phyloP scores from a whole-genome alignment of 2,329 filamentous ascomycete species.

The Myriosclerotinia scirpicola region DNA sequence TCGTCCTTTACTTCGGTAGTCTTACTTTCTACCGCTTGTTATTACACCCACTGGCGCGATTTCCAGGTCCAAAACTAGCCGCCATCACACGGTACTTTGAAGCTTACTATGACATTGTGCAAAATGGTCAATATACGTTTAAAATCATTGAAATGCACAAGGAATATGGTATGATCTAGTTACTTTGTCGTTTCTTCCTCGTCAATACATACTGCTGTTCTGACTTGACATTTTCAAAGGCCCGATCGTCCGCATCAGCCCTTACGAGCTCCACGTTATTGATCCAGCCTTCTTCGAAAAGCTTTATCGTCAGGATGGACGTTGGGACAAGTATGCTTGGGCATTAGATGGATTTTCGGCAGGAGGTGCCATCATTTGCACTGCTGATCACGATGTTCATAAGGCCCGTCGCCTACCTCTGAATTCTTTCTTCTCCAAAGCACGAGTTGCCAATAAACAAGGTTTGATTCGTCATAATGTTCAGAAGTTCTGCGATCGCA shows the following conservation, averaged over 20 bases:
- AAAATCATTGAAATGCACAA: slow-evolving; percentile 29
- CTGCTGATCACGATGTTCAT: slow-evolving; percentile 22
- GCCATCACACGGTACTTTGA: slow-evolving; percentile 15
- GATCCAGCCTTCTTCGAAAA: slow-evolving; percentile 35
- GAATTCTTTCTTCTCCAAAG: slow-evolving; percentile 38
- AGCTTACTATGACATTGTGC: slow-evolving; percentile 26
- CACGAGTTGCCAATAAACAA: slow-evolving; percentile 27
- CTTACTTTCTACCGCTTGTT: slow-evolving; percentile 12
- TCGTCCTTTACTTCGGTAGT: neutral
- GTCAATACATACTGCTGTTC: neutral
- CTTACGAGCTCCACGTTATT: slow-evolving; percentile 37
- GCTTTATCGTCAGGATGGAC: slow-evolving; percentile 28
- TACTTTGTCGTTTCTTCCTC: neutral
- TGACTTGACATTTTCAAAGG: slow-evolving; percentile 22
- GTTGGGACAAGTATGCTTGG: slow-evolving; percentile 30
- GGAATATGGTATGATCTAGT: slow-evolving; percentile 24
- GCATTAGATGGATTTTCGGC: slow-evolving; percentile 25
- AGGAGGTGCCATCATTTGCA: slow-evolving; percentile 21
- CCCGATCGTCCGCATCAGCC: slow-evolving; percentile 38
- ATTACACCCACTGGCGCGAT: slow-evolving; percentile 6
- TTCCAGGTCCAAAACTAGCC: slow-evolving; percentile 14
- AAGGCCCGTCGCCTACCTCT: slow-evolving; percentile 27
- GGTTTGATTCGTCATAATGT: neutral
- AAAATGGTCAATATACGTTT: slow-evolving; percentile 24
- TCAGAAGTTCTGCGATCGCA: slow-evolving; percentile 21